Percentiles rank a stretch among this genome's conserved stretches.
phyloP scores from a whole-genome alignment of 1,284 basidiomycete species.

The Gastroboletus turbinatus region DNA sequence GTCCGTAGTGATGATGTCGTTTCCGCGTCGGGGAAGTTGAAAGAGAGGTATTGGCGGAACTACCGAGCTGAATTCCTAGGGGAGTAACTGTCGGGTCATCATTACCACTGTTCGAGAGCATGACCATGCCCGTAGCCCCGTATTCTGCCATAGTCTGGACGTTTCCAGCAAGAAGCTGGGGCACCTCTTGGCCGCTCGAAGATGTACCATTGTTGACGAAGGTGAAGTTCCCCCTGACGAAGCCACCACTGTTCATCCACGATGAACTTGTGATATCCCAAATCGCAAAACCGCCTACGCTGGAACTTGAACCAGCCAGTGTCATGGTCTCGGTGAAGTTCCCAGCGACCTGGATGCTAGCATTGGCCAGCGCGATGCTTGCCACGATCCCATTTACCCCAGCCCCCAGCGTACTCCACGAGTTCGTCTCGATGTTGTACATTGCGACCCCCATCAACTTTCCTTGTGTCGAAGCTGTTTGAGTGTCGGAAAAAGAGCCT shows the following conservation, averaged over 20 bases:
- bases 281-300: conserved; percentile 69
- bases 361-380: conserved; percentile 52
- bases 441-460: conserved; percentile 65
- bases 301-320: conserved; percentile 36
- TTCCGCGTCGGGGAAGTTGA: conserved; percentile 33
- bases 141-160: conserved; percentile 54
- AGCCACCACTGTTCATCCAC: conserved; percentile 77
- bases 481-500: conserved; percentile 79
- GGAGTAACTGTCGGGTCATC: conserved; percentile 56
- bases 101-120: conserved; percentile 60
- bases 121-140: conserved; percentile 71
- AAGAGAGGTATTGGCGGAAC: conserved; percentile 29
- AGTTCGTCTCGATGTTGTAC: conserved; percentile 69
- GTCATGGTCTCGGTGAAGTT: conserved; percentile 66
- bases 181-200: conserved; percentile 32
- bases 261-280: conserved; percentile 66
- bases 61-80: conserved; percentile 53
- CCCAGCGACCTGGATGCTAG: conserved; percentile 67
- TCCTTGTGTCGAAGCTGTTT: conserved; percentile 50
- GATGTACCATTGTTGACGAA: conserved; percentile 66
- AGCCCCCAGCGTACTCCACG: conserved; percentile 71
- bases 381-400: conserved; percentile 81
- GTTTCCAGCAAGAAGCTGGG: conserved; percentile 67
- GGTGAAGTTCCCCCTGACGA: conserved; percentile 72
- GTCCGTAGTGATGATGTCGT: conserved; percentile 39